These are phyloP conservation scores for Turritis glabra DNA, from an alignment of 345 rosid species.

Conservation along the genomic window DNA sequence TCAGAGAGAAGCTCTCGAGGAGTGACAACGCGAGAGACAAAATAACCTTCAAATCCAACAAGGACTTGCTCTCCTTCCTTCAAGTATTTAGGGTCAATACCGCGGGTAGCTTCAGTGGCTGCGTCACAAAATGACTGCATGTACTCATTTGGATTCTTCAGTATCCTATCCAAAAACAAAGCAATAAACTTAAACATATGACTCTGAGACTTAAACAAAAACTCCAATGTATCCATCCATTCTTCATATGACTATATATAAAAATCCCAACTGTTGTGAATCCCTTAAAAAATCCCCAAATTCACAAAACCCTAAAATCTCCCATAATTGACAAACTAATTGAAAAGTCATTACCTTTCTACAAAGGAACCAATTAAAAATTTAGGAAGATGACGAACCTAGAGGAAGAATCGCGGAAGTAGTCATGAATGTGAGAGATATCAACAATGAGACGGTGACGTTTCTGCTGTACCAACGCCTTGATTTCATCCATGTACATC, in stretches of 20 bases:
- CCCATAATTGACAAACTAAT: not conserved
- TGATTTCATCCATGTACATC: conserved; percentile 81
- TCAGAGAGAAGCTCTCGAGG: conserved; percentile 95
- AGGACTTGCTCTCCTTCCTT: conserved; percentile 84
- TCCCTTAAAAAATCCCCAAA: not conserved
- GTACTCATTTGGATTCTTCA: conserved; percentile 78
- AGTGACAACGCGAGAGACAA: conserved; percentile 89
- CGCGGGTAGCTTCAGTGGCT: conserved; percentile 73
- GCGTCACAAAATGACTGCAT: conserved; percentile 95
- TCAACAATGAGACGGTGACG: conserved; percentile 92
- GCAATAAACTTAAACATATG: not conserved
- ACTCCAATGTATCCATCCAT: too few relatives aligned
- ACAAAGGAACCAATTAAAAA: not conserved
- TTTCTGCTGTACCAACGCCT: conserved; percentile 78
- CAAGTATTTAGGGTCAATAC: conserved; percentile 68
- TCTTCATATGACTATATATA: not conserved
- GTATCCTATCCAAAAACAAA: conserved; percentile 51
- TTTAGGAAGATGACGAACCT: conserved; percentile 39
- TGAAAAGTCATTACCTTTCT: not conserved
- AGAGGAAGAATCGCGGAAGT: conserved; percentile 64
- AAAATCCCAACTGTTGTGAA: not conserved
- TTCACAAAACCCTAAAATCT: not conserved
- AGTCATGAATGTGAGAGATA: conserved; percentile 80
- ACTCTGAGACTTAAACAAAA: too few relatives aligned
- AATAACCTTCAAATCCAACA: conserved; percentile 94